A percentile compares a stretch with the other conserved stretches of the same genome.
Conservation (phyloP, 2,329 filamentous ascomycete species). For the Cytospora chrysosperma region DNA sequence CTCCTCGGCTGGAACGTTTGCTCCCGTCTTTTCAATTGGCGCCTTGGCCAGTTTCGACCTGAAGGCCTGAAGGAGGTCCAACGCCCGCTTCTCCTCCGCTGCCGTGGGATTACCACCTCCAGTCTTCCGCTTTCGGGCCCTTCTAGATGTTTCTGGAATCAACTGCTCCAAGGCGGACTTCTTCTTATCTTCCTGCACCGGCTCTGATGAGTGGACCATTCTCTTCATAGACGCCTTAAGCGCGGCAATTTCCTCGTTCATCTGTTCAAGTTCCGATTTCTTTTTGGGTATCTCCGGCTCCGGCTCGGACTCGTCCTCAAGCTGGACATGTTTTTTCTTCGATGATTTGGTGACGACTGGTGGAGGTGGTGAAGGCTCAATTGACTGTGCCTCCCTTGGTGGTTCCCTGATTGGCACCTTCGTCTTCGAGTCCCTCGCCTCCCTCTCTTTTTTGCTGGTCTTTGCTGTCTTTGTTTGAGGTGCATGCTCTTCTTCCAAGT, state of each 20-base stretch:
- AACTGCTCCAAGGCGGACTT: slow-evolving; percentile 66
- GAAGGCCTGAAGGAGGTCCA: slow-evolving; percentile 77
- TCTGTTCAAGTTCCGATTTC: slow-evolving; percentile 61
- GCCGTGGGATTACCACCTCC: slow-evolving; percentile 52
- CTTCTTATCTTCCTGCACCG: slow-evolving; percentile 59
- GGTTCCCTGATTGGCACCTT: slow-evolving; percentile 28
- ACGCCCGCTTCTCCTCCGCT: slow-evolving; percentile 59
- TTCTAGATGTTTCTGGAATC: slow-evolving; percentile 69
- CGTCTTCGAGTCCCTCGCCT: slow-evolving; percentile 23
- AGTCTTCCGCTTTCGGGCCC: slow-evolving; percentile 67
- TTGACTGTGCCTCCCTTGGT: slow-evolving; percentile 29
- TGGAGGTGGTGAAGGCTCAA: slow-evolving; percentile 10
- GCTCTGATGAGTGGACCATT: slow-evolving; percentile 47
- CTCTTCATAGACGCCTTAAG: slow-evolving; percentile 81
- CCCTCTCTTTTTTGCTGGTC: slow-evolving; percentile 32
- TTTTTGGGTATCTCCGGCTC: slow-evolving; percentile 35
- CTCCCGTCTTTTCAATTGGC: slow-evolving; percentile 39
- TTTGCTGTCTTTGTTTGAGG: slow-evolving; percentile 29
- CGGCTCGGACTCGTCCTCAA: slow-evolving; percentile 36
- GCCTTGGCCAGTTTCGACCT: slow-evolving; percentile 68
- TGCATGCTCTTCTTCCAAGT: slow-evolving; percentile 41
- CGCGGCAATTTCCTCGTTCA: slow-evolving; percentile 77
- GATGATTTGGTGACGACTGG: slow-evolving; percentile 1
- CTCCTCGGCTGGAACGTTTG: slow-evolving; percentile 22
- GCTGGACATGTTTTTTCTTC: slow-evolving; percentile 19